Evolutionary conservation across 192 early-diverging fungal genomes (phyloP), one percentile per base, ranked within the genome.

Genomic region (Kappamyces sp.): DNA sequence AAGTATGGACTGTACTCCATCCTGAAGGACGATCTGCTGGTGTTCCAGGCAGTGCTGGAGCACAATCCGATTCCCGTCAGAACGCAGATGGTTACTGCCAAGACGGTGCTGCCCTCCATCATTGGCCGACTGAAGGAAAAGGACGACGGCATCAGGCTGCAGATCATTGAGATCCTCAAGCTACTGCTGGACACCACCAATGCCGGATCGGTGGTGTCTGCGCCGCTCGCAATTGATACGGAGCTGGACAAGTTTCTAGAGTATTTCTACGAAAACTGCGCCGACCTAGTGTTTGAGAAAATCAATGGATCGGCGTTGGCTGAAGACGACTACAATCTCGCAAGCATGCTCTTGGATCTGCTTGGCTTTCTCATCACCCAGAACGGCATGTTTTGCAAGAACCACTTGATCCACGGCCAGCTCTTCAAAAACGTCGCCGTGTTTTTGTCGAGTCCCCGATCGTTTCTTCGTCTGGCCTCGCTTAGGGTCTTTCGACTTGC

Each of bases 401-500:
- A 85, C 60, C 84, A 88, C 60, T 67, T 93, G 15, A 68, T 87
- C 14, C 77, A 77, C n/a, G 76, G 78, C 0, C 73, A 76, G 54
- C 64, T 87, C 15, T 74, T 81, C 22, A 62, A 67, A 33, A 84
- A 88, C 60, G 63, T 90, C 5, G 66, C 70, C 1, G 49, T 88
- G 41, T 64, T 97, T 9, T 73, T 93, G 12, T 73, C 75, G 54
- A 82, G 85, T 30, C 73, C 74, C 41, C 74, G 88, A 50, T 77
- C 70, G 31, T 78, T 88, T 59, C 63, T 97, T 30, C 79, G 8
- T 57, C 45, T 29, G 82, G 90, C 83, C 35, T 91, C 90, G 0
- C 58, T 97, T 46, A 67, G 91, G 50, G 83, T 91, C 38, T 75
- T 95, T 57, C 73, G 91, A 38, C 72, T 79, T 1, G 91, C 88